A percentile compares a stretch with the other conserved stretches of the same genome.
Conservation (phyloP, 2,329 filamentous ascomycete species). For the Xylaria sp. region DNA sequence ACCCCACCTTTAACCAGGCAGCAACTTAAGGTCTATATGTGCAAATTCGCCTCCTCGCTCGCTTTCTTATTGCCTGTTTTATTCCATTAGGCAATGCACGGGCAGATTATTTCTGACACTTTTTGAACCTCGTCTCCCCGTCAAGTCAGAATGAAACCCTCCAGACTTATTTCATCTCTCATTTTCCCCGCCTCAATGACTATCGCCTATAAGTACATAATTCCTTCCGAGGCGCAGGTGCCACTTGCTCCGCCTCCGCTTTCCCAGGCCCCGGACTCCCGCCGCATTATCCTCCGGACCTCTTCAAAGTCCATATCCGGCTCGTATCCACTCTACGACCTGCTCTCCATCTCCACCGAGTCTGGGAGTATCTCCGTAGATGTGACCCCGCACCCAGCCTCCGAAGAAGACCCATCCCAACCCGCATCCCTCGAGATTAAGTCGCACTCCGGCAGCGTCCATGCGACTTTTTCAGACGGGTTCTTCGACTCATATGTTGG, state of each 20-base stretch:
- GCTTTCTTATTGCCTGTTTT: too few species aligned
- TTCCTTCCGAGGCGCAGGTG: background rate
- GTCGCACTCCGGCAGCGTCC: background rate
- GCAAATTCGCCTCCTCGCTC: too few species aligned
- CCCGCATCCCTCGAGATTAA: conserved; percentile 1
- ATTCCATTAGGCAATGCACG: too few species aligned
- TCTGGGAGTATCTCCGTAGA: conserved; percentile 21
- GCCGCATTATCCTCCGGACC: conserved; percentile 13
- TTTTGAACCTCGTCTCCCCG: background rate
- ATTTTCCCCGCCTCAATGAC: background rate
- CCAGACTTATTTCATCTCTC: background rate
- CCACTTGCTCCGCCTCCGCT: background rate
- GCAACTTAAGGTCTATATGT: too few species aligned
- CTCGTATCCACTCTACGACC: conserved; percentile 28
- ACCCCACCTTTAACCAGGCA: too few species aligned
- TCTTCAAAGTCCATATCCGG: conserved; percentile 15
- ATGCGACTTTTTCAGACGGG: background rate
- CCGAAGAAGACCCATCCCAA: conserved; percentile 6
- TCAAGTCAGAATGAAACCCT: background rate
- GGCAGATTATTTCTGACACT: background rate
- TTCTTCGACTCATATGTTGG: background rate
- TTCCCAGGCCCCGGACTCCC: conserved; percentile 4
- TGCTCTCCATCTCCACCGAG: conserved; percentile 25
- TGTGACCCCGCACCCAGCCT: conserved; percentile 16
- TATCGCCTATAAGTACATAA: background rate